Evolutionary conservation across 306 rosid species (phyloP).

Genomic region (Vigna trinervia): DNA sequence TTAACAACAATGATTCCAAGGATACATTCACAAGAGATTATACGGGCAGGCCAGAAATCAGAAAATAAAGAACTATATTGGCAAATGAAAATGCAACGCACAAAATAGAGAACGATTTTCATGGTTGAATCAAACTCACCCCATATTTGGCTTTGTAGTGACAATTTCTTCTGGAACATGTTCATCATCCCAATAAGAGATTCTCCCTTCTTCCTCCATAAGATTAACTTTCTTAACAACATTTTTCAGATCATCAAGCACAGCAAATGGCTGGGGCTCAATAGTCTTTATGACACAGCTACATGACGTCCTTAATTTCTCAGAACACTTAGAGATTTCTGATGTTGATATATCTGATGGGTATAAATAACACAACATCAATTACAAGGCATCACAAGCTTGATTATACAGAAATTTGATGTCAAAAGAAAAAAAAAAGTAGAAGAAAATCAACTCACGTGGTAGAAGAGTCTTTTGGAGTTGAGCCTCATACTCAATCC

Average conservation of each 20-base stretch:
- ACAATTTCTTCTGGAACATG: slow-evolving; percentile 96
- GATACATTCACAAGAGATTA: slow-evolving; percentile 22
- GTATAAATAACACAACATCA: slow-evolving; percentile 47
- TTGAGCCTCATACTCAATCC: slow-evolving; percentile 95
- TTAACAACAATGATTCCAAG: slow-evolving; percentile 26
- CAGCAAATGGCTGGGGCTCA: slow-evolving; percentile 83
- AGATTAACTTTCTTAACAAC: slow-evolving; percentile 64
- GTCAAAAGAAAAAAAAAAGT: slow-evolving; percentile 16
- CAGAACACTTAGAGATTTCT: slow-evolving; percentile 82
- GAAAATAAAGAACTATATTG: slow-evolving; percentile 15
- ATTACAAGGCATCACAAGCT: slow-evolving; percentile 11
- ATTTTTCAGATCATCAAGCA: slow-evolving; percentile 77
- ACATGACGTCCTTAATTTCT: slow-evolving; percentile 68
- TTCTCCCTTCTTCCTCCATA: slow-evolving; percentile 73
- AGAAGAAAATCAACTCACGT: slow-evolving; percentile 61
- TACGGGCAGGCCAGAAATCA: neutral
- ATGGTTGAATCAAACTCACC: slow-evolving; percentile 60
- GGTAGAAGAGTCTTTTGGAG: slow-evolving; percentile 96
- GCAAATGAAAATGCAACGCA: slow-evolving; percentile 23
- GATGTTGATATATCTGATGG: slow-evolving; percentile 67
- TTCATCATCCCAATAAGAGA: slow-evolving; percentile 86
- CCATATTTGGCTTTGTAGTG: slow-evolving; percentile 72
- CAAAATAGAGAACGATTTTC: slow-evolving; percentile 36
- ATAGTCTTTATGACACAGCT: slow-evolving; percentile 97
- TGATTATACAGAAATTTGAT: slow-evolving; percentile 36